These are phyloP conservation scores for Phytomonas sp. DNA, from an alignment of 208 protist genomes.

Conservation along the genomic window DNA sequence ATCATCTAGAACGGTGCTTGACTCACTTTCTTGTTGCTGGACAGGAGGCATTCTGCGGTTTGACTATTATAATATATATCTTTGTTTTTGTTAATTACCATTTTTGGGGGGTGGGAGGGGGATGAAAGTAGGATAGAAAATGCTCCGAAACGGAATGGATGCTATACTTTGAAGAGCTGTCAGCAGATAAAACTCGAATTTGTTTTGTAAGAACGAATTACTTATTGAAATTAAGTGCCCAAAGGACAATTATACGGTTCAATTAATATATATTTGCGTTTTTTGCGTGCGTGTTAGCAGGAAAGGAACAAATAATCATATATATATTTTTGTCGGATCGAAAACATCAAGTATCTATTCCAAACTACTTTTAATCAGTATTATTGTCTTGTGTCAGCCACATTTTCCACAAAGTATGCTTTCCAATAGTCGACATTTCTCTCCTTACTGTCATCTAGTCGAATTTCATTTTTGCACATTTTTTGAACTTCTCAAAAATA, in stretches of 20 bases:
- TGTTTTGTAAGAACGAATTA: neutral
- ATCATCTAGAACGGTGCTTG: conserved; percentile 2
- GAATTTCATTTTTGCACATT: no score
- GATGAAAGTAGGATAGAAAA: neutral
- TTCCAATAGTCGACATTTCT: no score
- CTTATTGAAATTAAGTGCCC: neutral
- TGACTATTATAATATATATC: conserved; percentile 5
- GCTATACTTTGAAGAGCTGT: neutral
- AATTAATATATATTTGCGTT: neutral
- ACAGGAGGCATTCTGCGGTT: neutral
- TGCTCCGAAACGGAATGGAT: neutral
- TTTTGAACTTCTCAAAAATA: conserved; percentile 5
- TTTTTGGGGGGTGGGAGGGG: neutral
- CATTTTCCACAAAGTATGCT: neutral
- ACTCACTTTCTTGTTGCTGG: neutral
- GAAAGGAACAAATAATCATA: neutral
- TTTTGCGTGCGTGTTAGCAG: neutral
- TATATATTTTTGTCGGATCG: neutral
- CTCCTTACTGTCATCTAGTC: no score
- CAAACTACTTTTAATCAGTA: neutral
- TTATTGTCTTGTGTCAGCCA: neutral
- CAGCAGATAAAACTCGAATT: neutral
- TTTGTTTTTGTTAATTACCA: neutral
- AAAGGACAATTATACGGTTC: neutral
- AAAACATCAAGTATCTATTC: neutral